A percentile compares a stretch with the other conserved stretches of the same genome.
phyloP scores from a whole-genome alignment of 2,329 filamentous ascomycete genomes.

The Aspergillus tubingensis region DNA sequence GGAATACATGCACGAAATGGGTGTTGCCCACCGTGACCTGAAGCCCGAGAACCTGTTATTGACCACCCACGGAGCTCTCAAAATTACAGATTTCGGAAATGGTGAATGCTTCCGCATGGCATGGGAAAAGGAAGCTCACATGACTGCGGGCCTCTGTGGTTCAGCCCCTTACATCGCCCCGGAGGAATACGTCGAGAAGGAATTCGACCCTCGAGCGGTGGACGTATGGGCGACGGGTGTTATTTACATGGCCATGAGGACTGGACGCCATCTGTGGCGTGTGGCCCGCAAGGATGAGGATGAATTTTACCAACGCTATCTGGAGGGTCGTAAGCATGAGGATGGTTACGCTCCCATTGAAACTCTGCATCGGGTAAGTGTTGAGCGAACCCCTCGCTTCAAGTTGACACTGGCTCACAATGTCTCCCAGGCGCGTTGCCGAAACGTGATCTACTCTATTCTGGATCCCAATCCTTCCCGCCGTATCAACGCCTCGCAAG shows the following conservation, averaged over 20 bases:
- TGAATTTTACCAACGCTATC: slow-evolving; percentile 93
- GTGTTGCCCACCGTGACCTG: slow-evolving; percentile 91
- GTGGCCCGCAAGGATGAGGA: slow-evolving; percentile 97
- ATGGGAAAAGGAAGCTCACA: slow-evolving; percentile 97
- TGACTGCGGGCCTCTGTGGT: slow-evolving; percentile 95
- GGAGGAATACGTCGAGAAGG: slow-evolving; percentile 91
- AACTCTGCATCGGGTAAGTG: slow-evolving; percentile 84
- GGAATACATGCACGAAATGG: slow-evolving; percentile 99
- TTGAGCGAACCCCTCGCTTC: background rate
- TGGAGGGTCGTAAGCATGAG: slow-evolving; percentile 89
- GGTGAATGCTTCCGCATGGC: slow-evolving; percentile 99
- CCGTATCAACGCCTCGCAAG: slow-evolving; percentile 92
- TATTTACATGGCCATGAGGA: slow-evolving; percentile 99
- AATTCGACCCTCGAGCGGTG: slow-evolving; percentile 96
- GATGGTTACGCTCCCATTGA: slow-evolving; percentile 97
- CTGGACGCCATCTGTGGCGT: slow-evolving; percentile 91
- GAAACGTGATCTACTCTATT: slow-evolving; percentile 98
- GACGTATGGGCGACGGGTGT: slow-evolving; percentile 98
- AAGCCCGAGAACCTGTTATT: slow-evolving; percentile 96
- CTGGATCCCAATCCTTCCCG: slow-evolving; percentile 90
- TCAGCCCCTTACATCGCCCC: slow-evolving; percentile 97
- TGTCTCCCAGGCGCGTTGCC: slow-evolving; percentile 75
- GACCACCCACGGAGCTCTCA: slow-evolving; percentile 87
- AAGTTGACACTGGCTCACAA: slow-evolving; percentile 19
- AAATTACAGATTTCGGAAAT: slow-evolving; percentile 98